Base-by-base conservation (phyloP, 2,329 filamentous ascomycete species). In the Fusarium solani-melongenae region DNA sequence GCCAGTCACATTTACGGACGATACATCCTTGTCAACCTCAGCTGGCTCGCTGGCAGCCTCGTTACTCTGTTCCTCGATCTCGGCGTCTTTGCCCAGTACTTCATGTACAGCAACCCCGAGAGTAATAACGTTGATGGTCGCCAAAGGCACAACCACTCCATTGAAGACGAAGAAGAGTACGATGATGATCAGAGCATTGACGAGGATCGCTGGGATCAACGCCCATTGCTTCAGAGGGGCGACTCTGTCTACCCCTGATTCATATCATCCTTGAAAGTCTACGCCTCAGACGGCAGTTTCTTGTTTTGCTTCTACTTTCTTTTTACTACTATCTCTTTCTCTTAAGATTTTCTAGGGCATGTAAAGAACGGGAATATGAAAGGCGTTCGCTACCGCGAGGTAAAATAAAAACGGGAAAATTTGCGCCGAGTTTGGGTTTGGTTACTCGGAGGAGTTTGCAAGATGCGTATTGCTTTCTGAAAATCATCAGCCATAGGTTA, bases 51-150 rank as follows among this genome's bases (percentile, higher is more conserved):
- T 5, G 96, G 96, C 1, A 98, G 95, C 80, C 87, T 96, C 57
- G 95, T 97, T 1, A 98, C 96, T 3, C 84, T 98, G 64, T 83
- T 96, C 64, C 84, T 98, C 73, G 96, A 98, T 82, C 86, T 95
- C 80, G 90, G 89, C 31, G 96, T 98, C 4, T 98, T 98, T 82
- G 89, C 90, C 12, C 96, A 98, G 83, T 98, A 97, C 80, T 98
- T 97, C 81, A 82, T 97, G 79, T 98, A 98, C 82, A 88, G 87
- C 73, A 84, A 84, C 64, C 82, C 84, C 3, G 86, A 85, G 5
- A 81, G 84, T 7, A 78, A 81, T 0, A 20, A 24, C 11, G 24
- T 34, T 10, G 51, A 62, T 17, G 38, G 57, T 20, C 72, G 69
- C 31, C 72, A 31, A 56, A 58, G 72, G 27, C 46, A 67, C 34